Percentiles rank a stretch among this genome's conserved stretches.
Conservation (phyloP, 805 yeast species). For the Wickerhamiella brachini region DNA sequence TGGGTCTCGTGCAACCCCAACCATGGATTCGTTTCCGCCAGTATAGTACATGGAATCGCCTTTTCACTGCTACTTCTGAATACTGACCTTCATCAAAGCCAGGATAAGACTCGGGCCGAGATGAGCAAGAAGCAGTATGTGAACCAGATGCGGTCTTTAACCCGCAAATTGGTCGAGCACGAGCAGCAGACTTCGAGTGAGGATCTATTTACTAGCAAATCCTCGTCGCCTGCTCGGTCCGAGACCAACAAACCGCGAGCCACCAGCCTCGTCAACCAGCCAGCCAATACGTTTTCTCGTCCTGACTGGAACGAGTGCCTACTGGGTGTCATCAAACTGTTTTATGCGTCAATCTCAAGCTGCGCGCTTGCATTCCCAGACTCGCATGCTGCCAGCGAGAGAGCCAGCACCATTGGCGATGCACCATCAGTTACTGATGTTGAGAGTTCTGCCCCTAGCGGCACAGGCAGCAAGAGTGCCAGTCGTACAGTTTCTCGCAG, state of each 20-base stretch:
- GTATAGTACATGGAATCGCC: slow-evolving; percentile 54
- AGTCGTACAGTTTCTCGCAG: background rate
- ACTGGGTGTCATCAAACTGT: slow-evolving; percentile 4
- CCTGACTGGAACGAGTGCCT: slow-evolving; percentile 6
- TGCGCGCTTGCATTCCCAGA: slow-evolving; percentile 6
- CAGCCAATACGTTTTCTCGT: slow-evolving; percentile 4
- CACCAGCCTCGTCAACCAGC: slow-evolving; percentile 10
- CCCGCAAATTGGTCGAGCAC: background rate
- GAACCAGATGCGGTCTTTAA: background rate
- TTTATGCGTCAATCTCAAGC: slow-evolving; percentile 5
- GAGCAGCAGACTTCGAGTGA: background rate
- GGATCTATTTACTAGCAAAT: background rate
- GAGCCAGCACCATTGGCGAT: background rate
- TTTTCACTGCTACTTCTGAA: slow-evolving; percentile 61
- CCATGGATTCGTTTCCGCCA: slow-evolving; percentile 36
- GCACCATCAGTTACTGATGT: background rate
- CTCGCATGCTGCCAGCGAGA: slow-evolving; percentile 1
- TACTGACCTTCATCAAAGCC: slow-evolving; percentile 58
- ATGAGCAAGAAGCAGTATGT: slow-evolving; percentile 34
- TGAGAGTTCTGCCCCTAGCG: background rate
- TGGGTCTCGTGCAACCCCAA: slow-evolving; percentile 40
- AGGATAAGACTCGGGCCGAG: slow-evolving; percentile 22
- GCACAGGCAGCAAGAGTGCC: background rate
- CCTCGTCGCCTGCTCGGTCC: background rate
- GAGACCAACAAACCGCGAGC: slow-evolving; percentile 11